Conservation (phyloP, 208 protist species). For the Leishmania guyanensis region DNA sequence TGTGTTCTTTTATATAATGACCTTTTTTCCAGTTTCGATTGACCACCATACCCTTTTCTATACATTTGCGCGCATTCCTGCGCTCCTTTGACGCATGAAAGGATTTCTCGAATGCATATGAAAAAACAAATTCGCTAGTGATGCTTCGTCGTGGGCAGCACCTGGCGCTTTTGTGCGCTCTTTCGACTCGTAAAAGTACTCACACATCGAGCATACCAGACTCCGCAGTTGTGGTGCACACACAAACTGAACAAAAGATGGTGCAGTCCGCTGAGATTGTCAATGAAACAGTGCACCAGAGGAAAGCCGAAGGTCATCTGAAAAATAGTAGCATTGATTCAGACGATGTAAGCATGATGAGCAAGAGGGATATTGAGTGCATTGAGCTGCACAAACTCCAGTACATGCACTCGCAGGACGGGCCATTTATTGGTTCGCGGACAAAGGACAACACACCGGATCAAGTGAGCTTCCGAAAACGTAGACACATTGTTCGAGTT, state of each 20-base stretch:
- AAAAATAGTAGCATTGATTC: constrained; percentile 33
- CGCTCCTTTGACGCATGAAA: neutral
- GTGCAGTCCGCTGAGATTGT: constrained; percentile 51
- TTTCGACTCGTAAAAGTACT: neutral
- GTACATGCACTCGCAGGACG: constrained; percentile 82
- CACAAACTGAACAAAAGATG: neutral
- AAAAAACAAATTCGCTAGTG: neutral
- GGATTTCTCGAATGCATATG: neutral
- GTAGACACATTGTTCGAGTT: constrained; percentile 68
- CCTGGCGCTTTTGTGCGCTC: neutral
- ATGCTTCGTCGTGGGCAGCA: constrained; percentile 15
- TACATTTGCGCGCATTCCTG: neutral
- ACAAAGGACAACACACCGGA: constrained; percentile 50
- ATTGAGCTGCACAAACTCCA: constrained; percentile 73
- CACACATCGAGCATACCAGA: neutral
- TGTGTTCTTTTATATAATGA: neutral
- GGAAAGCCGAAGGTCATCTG: constrained; percentile 5
- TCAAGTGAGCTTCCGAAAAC: constrained; percentile 49
- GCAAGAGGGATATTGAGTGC: constrained; percentile 41
- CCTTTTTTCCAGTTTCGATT: neutral
- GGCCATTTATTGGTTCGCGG: constrained; percentile 75
- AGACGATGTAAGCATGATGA: constrained; percentile 50
- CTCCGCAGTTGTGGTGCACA: neutral
- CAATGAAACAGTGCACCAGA: constrained; percentile 37
- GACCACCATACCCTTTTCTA: neutral